Base-by-base conservation (phyloP, 441 rosid genomes). In the Sinapis alba region DNA sequence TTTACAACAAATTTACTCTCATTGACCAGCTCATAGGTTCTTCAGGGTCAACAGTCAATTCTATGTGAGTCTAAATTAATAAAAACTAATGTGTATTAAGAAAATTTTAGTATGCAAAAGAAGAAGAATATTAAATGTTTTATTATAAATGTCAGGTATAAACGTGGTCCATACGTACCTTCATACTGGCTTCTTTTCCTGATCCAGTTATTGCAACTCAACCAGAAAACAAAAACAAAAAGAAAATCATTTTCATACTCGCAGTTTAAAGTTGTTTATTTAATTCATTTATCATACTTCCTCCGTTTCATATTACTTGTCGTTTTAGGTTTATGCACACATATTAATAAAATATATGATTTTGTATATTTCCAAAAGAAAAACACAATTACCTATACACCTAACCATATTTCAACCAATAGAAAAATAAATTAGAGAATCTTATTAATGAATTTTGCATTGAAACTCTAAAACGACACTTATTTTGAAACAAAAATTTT, bases 141-240 rank as follows among this genome's bases (percentile, higher is more conserved):
- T n/a, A 6, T 63, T 9, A 41, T 38, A 38, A 12, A 21, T 24
- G 24, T 24, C 36, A 65, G 73, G 73, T 57, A 16, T 15, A 15
- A 38, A 1, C 43, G 28, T 59, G 58, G 15, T 36, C 69, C 62
- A 72, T 50, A 47, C 60, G 50, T 26, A 71, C 50, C 11, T 28
- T 59, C 64, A 28, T 7, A 62, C 15, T 72, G 65, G 45, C 34
- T 73, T 41, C 34, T 23, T 51, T 18, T 30, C 23, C 65, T 7
- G 8, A 43, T 57, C n/a, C n/a, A 56, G 13, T 45, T 45, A 66
- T 45, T 59, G 54, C 65, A 47, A 30, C 34, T 67, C 73, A 59
- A 58, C 56, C 7, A 27, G 4, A 36, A 30, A 34, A 45, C 16
- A 2, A 7, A 26, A n/a, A 45, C 51, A 45, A 45, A 32, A 9